Evolutionary conservation across 78 protist species (phyloP), one percentile per base, ranked within the genome.

Genomic region (Dictyostelium firmibasis): DNA sequence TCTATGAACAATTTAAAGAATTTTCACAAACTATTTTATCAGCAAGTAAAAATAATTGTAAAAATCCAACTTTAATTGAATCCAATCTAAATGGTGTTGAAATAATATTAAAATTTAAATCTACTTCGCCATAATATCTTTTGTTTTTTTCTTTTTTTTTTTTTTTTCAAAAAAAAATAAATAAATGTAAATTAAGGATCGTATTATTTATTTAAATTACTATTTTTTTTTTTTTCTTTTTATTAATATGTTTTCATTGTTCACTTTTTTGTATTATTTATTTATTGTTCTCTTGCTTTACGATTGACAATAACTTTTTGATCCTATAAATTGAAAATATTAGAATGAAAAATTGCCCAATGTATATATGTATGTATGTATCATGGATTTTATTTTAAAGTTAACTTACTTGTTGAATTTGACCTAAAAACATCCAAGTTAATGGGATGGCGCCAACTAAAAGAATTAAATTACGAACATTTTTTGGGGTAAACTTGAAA

Each of bases 401-500:
- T 4, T 29, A 9, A 29, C 79, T 35, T 81, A 81, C 86, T 53
- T 81, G 75, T 81, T 81, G 86, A 23, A 9, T 11, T 53, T 44
- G n/a, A 81, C 33, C 38, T 53, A 81, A 81, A 53, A 11, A 78
- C 44, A 41, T 11, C 93, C 93, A 87, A 76, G 53, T 27, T 20
- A 36, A 14, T 78, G 93, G 93, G 8, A 87, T 64, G 3, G 18
- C 86, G 47, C 62, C 93, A 77, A 81, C 85, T 2, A 78, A 57
- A 16, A 87, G 1, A 25, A 62, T 3, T 8, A 87, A 18, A 60
- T 77, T 29, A 25, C 29, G 50, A 29, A 78, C 79, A 20, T 10
- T 81, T 57, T 74, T 87, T 87, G 84, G 84, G 3, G 84, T 87
- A 36, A 60, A 87, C 35, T 87, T 87, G 69, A 76, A 87, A 38